Percentiles rank a stretch among this genome's conserved stretches.
Evolutionary conservation across 2,329 filamentous ascomycete genomes (phyloP).

Genomic region (Phoma herbarum): DNA sequence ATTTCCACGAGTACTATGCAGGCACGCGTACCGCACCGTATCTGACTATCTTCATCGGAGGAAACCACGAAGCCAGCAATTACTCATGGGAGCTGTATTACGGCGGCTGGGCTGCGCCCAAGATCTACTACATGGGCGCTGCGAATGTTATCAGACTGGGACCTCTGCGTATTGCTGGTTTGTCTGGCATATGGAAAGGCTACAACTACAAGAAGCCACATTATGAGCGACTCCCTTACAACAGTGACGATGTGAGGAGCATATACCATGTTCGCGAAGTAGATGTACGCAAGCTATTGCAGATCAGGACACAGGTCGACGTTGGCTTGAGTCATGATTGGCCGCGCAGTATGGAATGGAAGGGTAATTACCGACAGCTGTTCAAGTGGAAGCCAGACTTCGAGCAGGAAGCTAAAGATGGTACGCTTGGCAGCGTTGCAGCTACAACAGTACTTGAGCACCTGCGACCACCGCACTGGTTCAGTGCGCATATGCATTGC

Average conservation of each 20-base stretch:
- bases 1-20: constrained; percentile 94
- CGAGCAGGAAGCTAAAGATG: constrained; percentile 75
- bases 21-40: constrained; percentile 81
- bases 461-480: constrained; percentile 86
- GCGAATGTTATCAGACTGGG: constrained; percentile 88
- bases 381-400: constrained; percentile 80
- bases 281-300: constrained; percentile 88
- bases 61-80: constrained; percentile 94
- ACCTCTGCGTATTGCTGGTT: constrained; percentile 83
- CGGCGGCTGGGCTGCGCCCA: constrained; percentile 94
- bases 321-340: constrained; percentile 95
- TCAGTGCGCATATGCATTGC: constrained; percentile 87
- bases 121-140: constrained; percentile 96
- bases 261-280: constrained; percentile 92
- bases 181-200: constrained; percentile 96
- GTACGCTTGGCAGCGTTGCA: constrained; percentile 80
- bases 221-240: constrained; percentile 86
- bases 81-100: constrained; percentile 94
- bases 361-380: constrained; percentile 73
- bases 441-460: constrained; percentile 83
- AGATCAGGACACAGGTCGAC: constrained; percentile 87
- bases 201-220: constrained; percentile 87
- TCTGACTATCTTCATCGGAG: constrained; percentile 89
- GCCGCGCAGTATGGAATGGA: constrained; percentile 83
- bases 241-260: constrained; percentile 74